Evolutionary conservation across 2,329 filamentous ascomycete genomes (phyloP).

Genomic region (Aspergillus luchuensis): DNA sequence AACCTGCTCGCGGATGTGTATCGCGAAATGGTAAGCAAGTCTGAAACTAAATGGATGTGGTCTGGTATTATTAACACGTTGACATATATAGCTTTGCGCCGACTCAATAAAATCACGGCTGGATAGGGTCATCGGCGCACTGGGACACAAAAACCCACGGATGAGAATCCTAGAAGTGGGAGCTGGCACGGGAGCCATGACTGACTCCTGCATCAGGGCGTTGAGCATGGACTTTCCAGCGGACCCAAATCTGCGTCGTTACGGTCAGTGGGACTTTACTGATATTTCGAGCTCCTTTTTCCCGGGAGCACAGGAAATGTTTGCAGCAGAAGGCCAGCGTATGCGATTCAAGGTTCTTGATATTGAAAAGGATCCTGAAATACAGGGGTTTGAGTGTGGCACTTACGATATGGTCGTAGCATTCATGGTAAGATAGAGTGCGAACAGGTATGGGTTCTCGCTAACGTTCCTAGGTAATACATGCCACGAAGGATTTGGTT

Average conservation of each 20-base stretch:
- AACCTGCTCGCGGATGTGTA: conserved; percentile 6
- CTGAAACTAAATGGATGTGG: neutral
- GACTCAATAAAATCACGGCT: neutral
- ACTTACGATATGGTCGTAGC: conserved; percentile 24
- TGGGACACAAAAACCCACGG: conserved; percentile 10
- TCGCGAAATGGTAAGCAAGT: conserved; percentile 7
- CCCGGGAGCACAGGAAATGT: conserved; percentile 8
- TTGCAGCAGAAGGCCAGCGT: conserved; percentile 10
- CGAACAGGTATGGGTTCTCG: neutral
- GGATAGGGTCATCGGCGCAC: neutral
- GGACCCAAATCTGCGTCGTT: neutral
- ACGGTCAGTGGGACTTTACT: conserved; percentile 16
- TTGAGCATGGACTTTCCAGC: neutral
- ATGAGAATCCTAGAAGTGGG: conserved; percentile 11
- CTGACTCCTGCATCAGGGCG: neutral
- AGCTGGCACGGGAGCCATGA: conserved; percentile 5
- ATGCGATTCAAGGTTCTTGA: conserved; percentile 19
- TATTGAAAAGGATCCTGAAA: conserved; percentile 20
- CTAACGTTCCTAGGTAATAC: conserved; percentile 7
- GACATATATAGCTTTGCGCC: neutral
- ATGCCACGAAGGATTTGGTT: conserved; percentile 11
- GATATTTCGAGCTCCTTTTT: conserved; percentile 22
- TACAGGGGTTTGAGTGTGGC: conserved; percentile 21
- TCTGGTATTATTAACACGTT: too few species aligned
- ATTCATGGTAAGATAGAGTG: conserved; percentile 10